A percentile compares a stretch with the other conserved stretches of the same genome.
Conservation (phyloP, 768 basidiomycete species). For the Tylopilus felleus region DNA sequence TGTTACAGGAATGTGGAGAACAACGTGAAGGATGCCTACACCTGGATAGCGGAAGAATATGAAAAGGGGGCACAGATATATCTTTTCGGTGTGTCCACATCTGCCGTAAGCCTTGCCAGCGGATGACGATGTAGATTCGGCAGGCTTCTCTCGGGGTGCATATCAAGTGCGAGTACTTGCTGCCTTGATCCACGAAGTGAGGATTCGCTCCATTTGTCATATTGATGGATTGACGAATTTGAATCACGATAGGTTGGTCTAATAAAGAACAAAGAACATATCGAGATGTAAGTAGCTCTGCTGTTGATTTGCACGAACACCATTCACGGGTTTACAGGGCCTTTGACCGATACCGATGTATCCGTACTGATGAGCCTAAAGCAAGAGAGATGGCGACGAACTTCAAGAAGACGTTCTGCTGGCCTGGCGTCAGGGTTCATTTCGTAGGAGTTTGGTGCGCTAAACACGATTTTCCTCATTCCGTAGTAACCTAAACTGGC, state of each 20-base stretch:
- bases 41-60: slow-evolving; percentile 31
- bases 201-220: too few species aligned
- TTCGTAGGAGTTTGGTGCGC: background rate
- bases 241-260: background rate
- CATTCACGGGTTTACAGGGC: background rate
- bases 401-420: background rate
- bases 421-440: background rate
- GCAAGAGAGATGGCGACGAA: background rate
- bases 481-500: too few species aligned
- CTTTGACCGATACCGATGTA: background rate
- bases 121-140: too few species aligned
- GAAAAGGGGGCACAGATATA: slow-evolving; percentile 21
- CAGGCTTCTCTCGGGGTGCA: too few species aligned
- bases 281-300: background rate
- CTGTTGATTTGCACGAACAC: background rate
- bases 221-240: too few species aligned
- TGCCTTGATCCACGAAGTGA: too few species aligned
- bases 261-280: background rate
- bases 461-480: too few species aligned
- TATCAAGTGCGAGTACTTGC: too few species aligned
- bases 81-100: background rate
- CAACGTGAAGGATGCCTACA: slow-evolving; percentile 31
- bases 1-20: slow-evolving; percentile 32
- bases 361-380: background rate
- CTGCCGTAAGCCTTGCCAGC: too few species aligned